A percentile compares a stretch with the other conserved stretches of the same genome.
phyloP scores from a whole-genome alignment of 108 stramenopile genomes.

The Cyclotella choctawhatcheeana region DNA sequence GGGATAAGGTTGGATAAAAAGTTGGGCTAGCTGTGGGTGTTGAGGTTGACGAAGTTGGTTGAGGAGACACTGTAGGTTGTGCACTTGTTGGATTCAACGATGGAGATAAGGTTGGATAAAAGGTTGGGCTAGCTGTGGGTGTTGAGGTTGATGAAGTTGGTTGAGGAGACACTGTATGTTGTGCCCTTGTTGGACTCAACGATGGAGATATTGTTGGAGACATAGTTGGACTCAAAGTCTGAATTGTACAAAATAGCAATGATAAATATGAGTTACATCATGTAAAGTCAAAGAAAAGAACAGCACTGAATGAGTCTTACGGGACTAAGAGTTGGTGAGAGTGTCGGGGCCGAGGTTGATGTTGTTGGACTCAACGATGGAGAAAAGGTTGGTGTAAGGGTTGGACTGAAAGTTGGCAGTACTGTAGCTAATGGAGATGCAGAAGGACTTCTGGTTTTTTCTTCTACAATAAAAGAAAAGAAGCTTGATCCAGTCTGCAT shows the following conservation, averaged over 20 bases:
- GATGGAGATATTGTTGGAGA: background rate
- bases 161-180: background rate
- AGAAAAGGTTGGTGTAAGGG: background rate
- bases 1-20: background rate
- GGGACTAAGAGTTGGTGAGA: background rate
- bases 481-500: slow-evolving; percentile 9
- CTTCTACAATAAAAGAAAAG: background rate
- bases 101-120: background rate
- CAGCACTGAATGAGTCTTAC: too few species aligned
- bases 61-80: background rate
- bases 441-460: too few species aligned
- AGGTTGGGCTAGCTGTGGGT: background rate
- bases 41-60: background rate
- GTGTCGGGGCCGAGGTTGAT: background rate
- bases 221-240: background rate
- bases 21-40: background rate
- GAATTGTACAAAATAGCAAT: too few species aligned
- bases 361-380: background rate
- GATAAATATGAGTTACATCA: too few species aligned
- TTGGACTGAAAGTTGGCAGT: background rate
- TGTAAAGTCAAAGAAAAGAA: too few species aligned
- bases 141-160: slow-evolving; percentile 2
- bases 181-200: background rate
- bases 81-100: background rate
- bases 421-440: background rate